Conservation (phyloP, 257 asterid species). For the Oldenlandia corymbosa region DNA sequence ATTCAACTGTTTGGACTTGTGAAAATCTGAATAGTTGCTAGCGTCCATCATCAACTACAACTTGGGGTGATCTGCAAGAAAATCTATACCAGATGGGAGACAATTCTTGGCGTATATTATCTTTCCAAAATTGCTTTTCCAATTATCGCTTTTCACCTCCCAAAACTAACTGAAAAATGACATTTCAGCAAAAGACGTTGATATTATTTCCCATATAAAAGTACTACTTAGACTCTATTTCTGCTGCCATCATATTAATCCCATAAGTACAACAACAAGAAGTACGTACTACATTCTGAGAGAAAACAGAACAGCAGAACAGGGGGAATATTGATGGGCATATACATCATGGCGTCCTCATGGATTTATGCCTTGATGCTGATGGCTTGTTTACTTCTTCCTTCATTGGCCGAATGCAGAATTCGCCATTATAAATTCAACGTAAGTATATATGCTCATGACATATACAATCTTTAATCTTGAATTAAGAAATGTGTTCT, state of each 20-base stretch:
- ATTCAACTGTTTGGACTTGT: too few species aligned
- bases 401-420: conserved; percentile 27
- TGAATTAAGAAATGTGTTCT: too few species aligned
- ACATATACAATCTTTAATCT: too few species aligned
- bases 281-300: neutral
- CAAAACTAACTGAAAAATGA: conserved; percentile 26
- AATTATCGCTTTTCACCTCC: conserved; percentile 18
- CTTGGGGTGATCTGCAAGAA: conserved; percentile 22
- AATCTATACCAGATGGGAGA: conserved; percentile 11
- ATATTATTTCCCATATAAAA: conserved; percentile 18
- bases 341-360: too few species aligned
- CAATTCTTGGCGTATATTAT: too few species aligned
- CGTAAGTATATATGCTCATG: conserved; percentile 31
- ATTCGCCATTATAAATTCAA: conserved; percentile 46
- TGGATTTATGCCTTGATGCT: conserved; percentile 29
- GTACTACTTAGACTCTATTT: conserved; percentile 2
- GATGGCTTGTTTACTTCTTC: conserved; percentile 26
- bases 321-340: too few species aligned
- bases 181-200: neutral
- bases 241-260: conserved; percentile 6
- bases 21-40: too few species aligned
- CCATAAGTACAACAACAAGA: neutral
- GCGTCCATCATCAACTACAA: neutral
- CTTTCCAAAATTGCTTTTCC: too few species aligned
- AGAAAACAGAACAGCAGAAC: too few species aligned